These are phyloP conservation scores for Nasturtium officinale DNA, from an alignment of 345 rosid genomes.

Conservation along the genomic window DNA sequence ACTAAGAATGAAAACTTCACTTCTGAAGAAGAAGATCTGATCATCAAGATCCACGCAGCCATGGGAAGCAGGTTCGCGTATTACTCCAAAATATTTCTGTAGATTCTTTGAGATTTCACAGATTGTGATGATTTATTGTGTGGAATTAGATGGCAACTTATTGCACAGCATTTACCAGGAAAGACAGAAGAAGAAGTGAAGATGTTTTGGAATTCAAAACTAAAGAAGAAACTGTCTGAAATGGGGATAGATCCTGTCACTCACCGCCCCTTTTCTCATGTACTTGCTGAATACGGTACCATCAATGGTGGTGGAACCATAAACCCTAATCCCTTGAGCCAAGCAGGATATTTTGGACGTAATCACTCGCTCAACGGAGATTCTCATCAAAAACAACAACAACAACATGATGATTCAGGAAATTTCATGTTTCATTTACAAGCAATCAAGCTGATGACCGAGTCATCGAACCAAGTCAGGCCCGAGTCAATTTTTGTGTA, in stretches of 20 bases:
- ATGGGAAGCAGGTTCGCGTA: slow-evolving; percentile 77
- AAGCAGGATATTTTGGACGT: slow-evolving; percentile 52
- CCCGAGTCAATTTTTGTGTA: slow-evolving; percentile 39
- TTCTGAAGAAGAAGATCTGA: slow-evolving; percentile 80
- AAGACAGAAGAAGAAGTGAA: slow-evolving; percentile 95
- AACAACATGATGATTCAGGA: slow-evolving; percentile 45
- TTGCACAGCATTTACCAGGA: slow-evolving; percentile 91
- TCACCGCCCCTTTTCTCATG: slow-evolving; percentile 88
- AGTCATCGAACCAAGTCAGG: slow-evolving; percentile 44
- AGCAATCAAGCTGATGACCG: slow-evolving; percentile 69
- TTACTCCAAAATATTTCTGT: neutral
- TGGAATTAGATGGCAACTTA: slow-evolving; percentile 75
- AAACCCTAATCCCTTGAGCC: slow-evolving; percentile 48
- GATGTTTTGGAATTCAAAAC: slow-evolving; percentile 90
- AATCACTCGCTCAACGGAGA: slow-evolving; percentile 48
- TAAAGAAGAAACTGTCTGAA: slow-evolving; percentile 80
- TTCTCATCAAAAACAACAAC: neutral
- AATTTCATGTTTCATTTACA: slow-evolving; percentile 78
- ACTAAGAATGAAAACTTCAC: slow-evolving; percentile 71
- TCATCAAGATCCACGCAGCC: slow-evolving; percentile 84
- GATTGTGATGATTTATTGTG: slow-evolving; percentile 12
- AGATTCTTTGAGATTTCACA: neutral
- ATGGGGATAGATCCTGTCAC: slow-evolving; percentile 97
- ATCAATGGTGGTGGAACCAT: slow-evolving; percentile 53
- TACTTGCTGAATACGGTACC: slow-evolving; percentile 84